These are phyloP conservation scores for Phyllosticta citriasiana DNA, from an alignment of 2,329 filamentous ascomycete species.

Conservation along the genomic window DNA sequence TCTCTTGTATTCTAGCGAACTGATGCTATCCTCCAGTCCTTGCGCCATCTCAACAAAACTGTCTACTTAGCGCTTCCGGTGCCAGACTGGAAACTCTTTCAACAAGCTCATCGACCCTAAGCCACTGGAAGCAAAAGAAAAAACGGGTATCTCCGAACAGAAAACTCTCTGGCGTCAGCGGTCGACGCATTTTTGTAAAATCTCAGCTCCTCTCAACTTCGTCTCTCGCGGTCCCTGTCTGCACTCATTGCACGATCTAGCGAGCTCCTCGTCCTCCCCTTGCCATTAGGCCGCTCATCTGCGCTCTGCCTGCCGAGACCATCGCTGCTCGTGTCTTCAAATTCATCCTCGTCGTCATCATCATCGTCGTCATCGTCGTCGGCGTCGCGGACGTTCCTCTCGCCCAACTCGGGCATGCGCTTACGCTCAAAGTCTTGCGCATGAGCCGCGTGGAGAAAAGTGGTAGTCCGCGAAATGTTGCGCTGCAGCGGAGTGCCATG, in stretches of 20 bases:
- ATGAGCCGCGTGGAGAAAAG: slow-evolving; percentile 74
- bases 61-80: neutral
- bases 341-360: slow-evolving; percentile 24
- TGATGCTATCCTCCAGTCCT: neutral
- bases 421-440: slow-evolving; percentile 86
- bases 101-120: neutral
- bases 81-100: neutral
- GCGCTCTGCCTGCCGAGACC: neutral
- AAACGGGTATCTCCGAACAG: neutral
- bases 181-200: neutral
- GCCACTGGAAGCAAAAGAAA: neutral
- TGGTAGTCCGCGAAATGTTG: slow-evolving; percentile 46
- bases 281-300: neutral
- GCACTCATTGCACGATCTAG: neutral
- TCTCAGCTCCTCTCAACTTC: neutral
- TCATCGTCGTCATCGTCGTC: slow-evolving; percentile 24
- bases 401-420: slow-evolving; percentile 41
- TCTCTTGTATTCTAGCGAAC: neutral
- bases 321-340: neutral
- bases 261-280: neutral
- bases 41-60: neutral
- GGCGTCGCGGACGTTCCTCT: slow-evolving; percentile 13
- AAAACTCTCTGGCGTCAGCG: neutral
- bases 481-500: slow-evolving; percentile 25
- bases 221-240: neutral